A percentile compares a stretch with the other conserved stretches of the same genome.
Evolutionary conservation across 2,329 filamentous ascomycete genomes (phyloP).

Genomic region (Chaetomiaceae sp.): DNA sequence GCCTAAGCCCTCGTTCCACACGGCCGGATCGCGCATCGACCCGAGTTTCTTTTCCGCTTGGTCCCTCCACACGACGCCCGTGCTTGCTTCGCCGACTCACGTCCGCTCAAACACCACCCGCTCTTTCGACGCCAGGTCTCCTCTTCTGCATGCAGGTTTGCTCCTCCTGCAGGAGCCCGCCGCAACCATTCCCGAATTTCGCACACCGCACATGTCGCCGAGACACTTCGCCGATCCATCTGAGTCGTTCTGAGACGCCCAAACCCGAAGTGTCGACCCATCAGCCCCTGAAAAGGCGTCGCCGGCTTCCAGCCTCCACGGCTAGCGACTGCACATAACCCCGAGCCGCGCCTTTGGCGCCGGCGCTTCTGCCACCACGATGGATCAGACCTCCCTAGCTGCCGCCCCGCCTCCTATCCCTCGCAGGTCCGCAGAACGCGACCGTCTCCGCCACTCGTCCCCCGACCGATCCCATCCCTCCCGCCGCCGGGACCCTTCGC

Average conservation of each 20-base stretch:
- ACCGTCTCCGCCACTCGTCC: constrained; percentile 20
- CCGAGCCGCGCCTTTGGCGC: constrained; percentile 11
- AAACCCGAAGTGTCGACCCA: constrained; percentile 8
- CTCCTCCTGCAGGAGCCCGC: constrained; percentile 19
- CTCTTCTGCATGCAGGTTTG: constrained; percentile 9
- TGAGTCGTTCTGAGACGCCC: background rate
- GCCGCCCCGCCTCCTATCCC: constrained; percentile 24
- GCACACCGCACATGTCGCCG: constrained; percentile 8
- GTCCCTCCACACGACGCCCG: background rate
- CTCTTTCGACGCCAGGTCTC: background rate
- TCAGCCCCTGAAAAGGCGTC: constrained; percentile 9
- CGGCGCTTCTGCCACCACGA: constrained; percentile 21
- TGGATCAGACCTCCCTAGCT: constrained; percentile 23
- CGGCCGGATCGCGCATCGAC: too few relatives aligned
- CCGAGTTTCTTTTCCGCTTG: too few relatives aligned
- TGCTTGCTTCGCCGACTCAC: background rate
- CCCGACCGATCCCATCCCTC: constrained; percentile 12
- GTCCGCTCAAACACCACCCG: background rate
- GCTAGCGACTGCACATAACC: constrained; percentile 19
- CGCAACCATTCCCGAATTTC: constrained; percentile 15
- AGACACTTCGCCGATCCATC: constrained; percentile 7
- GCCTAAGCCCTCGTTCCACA: too few relatives aligned
- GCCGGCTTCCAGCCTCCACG: constrained; percentile 7
- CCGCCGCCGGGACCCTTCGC: constrained; percentile 18
- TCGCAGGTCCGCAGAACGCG: constrained; percentile 26